Conservation (phyloP, 164 flowering plant species). For the Umbellularia californica region DNA sequence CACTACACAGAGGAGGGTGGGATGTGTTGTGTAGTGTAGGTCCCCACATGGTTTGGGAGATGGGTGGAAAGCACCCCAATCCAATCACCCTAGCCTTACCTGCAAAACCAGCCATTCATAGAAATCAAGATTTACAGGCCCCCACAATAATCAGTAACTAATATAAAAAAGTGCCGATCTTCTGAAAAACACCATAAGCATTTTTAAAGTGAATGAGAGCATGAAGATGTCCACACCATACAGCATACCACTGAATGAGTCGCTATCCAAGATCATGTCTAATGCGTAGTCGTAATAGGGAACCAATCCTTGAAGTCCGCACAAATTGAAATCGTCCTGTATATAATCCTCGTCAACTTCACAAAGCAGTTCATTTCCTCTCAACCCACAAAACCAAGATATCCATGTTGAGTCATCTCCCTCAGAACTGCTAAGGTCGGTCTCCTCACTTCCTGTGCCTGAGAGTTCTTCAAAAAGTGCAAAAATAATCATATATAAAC, state of each 20-base stretch:
- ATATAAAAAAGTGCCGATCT: too few relatives aligned
- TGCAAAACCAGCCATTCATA: too few relatives aligned
- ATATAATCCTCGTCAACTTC: slow-evolving; percentile 96
- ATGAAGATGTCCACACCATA: background rate
- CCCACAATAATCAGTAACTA: background rate
- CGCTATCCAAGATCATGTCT: slow-evolving; percentile 85
- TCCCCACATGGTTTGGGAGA: too few relatives aligned
- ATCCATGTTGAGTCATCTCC: slow-evolving; percentile 95
- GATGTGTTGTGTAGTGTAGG: too few relatives aligned
- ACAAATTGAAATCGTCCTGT: slow-evolving; percentile 89
- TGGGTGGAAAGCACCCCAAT: too few relatives aligned
- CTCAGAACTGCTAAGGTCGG: slow-evolving; percentile 90
- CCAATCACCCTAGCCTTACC: too few relatives aligned
- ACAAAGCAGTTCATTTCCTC: slow-evolving; percentile 93
- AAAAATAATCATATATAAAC: background rate
- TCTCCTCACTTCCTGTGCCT: slow-evolving; percentile 84
- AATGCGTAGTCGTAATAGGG: slow-evolving; percentile 91
- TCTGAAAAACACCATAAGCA: background rate
- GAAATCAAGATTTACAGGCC: too few relatives aligned
- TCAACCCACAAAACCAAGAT: slow-evolving; percentile 89
- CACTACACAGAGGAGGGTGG: too few relatives aligned
- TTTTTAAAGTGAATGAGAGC: background rate
- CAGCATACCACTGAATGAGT: slow-evolving; percentile 77
- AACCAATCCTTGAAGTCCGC: slow-evolving; percentile 81
- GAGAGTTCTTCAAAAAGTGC: slow-evolving; percentile 44